These are phyloP conservation scores for Casaregolazyma suthepensis DNA, from an alignment of 1,139 yeast species.

Conservation along the genomic window DNA sequence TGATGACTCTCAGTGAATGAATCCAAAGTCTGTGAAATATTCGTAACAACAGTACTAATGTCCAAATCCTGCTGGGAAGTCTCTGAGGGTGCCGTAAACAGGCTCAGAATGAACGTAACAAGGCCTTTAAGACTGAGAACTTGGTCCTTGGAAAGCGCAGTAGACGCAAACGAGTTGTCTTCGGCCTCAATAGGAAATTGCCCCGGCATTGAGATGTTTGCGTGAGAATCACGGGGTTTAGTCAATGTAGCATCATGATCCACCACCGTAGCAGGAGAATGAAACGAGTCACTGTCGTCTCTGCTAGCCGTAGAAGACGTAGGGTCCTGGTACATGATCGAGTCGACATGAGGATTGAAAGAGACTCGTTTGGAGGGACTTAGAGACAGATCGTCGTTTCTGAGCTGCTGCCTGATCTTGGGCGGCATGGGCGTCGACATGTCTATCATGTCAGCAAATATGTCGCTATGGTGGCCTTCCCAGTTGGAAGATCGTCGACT, in stretches of 20 bases:
- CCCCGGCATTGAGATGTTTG: conserved; percentile 23
- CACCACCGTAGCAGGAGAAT: neutral
- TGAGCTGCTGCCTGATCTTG: neutral
- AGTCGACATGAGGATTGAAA: conserved; percentile 2
- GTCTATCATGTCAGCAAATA: neutral
- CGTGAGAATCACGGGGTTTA: conserved; percentile 6
- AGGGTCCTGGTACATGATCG: neutral
- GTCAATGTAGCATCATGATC: neutral
- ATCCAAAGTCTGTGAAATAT: conserved; percentile 1
- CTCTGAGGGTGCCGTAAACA: neutral
- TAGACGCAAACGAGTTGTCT: conserved; percentile 6
- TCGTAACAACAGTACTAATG: neutral
- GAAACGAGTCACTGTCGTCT: neutral
- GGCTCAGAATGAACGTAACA: conserved; percentile 1
- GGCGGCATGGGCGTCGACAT: neutral
- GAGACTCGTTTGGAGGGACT: conserved; percentile 3
- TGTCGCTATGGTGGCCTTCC: neutral
- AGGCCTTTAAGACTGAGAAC: conserved; percentile 1
- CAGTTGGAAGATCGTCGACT: neutral
- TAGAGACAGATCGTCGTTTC: neutral
- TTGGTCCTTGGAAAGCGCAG: conserved; percentile 1
- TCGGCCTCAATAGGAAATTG: conserved; percentile 18
- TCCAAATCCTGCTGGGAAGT: neutral
- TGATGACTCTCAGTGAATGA: neutral
- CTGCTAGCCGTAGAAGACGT: neutral